Base-by-base conservation (phyloP, 2,329 filamentous ascomycete species). In the Ceratocystis colombiana region DNA sequence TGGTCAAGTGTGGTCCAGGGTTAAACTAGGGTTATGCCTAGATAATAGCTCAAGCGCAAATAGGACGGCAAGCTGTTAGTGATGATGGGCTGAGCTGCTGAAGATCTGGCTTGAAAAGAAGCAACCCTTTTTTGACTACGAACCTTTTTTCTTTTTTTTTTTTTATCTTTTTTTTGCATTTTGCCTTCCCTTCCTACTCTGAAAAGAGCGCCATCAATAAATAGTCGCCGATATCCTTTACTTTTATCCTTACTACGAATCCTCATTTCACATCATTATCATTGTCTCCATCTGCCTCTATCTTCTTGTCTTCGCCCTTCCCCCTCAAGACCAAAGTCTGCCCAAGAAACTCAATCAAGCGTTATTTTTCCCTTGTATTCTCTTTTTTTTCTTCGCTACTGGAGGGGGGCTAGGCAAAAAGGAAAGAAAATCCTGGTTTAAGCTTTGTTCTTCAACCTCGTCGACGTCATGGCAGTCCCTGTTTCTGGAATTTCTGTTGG, bases 311-410 rank as follows among this genome's bases (percentile, higher is more conserved):
- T 33, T 17, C 15, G 17, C n/a, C n/a, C 30, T 46, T 22, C 37
- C 37, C 37, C 37, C 12, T 41, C 37, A 41, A 5, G 37, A 12
- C 37, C 8, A 41, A 41, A 41, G 12, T 41, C 12, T 15, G 10
- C 10, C 37, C 37, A 41, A 12, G 37, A 41, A 41, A 15, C 10
- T 41, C 37, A 12, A 5, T 15, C 37, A 41, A 41, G 37, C 3
- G 37, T 10, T 41, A 41, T 41, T 41, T 41, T 41, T 41, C 37
- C 12, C 7, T 37, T 3, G 37, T 10, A 0, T 41, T 63, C 5
- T 28, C 12, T 17, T 20, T 62, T 71, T 67, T 71, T 50, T 7
- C n/a, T 20, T 20, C 46, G 10, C 37, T 41, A 41, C 37, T 41
- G 37, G 37, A 41, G 12, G 10, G 37, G 10, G 10, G 6, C 30